Percentiles rank a stretch among this genome's conserved stretches.
Conservation (phyloP, 2,329 filamentous ascomycete genomes). For the Aspergillaceae sp. region DNA sequence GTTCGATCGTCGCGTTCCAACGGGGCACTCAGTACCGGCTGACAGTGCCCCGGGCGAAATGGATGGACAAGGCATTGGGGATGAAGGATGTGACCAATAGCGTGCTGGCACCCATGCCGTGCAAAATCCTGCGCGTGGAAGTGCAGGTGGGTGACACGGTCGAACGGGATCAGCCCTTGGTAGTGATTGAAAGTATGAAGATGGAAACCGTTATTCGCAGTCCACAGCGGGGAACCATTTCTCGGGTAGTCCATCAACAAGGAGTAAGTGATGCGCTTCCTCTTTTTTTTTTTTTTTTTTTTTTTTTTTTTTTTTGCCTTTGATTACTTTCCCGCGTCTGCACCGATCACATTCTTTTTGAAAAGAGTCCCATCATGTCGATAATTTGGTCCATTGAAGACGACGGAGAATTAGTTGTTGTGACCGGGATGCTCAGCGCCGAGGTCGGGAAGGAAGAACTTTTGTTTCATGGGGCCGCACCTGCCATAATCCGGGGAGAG, state of each 20-base stretch:
- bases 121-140: constrained; percentile 87
- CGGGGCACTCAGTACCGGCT: constrained; percentile 52
- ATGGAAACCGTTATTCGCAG: constrained; percentile 80
- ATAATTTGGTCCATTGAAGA: not conserved
- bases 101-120: constrained; percentile 91
- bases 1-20: constrained; percentile 65
- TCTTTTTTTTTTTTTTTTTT: not conserved
- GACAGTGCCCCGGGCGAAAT: constrained; percentile 53
- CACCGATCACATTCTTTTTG: not conserved
- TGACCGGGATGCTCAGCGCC: not conserved
- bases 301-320: not conserved
- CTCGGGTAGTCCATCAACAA: constrained; percentile 64
- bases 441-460: not conserved
- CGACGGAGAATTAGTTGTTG: not conserved
- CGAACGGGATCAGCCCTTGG: constrained; percentile 74
- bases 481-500: not conserved
- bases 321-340: not conserved
- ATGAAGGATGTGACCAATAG: constrained; percentile 71
- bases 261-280: constrained; percentile 49
- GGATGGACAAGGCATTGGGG: constrained; percentile 82
- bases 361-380: not conserved
- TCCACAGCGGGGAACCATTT: constrained; percentile 62
- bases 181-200: constrained; percentile 89
- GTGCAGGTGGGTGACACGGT: constrained; percentile 74
- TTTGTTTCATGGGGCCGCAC: not conserved